Evolutionary conservation across 2,329 filamentous ascomycete genomes (phyloP).

Genomic region (Esteya vermicola): DNA sequence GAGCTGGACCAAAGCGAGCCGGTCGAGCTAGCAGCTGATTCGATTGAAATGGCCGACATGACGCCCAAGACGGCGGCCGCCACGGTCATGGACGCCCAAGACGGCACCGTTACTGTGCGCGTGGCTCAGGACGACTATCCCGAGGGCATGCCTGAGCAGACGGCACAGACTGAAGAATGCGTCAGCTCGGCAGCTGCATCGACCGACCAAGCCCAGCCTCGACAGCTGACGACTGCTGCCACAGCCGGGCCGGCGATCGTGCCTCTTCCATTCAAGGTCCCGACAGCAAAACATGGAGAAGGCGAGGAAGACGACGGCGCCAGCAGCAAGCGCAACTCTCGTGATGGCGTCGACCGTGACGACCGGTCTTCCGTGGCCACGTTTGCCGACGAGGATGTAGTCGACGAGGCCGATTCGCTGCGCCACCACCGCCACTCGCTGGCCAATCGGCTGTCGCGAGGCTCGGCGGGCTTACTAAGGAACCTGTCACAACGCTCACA

Average conservation of each 20-base stretch:
- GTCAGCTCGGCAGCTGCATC: neutral
- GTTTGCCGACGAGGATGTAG: constrained; percentile 48
- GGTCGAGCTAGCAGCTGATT: constrained; percentile 20
- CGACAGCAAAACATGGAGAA: constrained; percentile 13
- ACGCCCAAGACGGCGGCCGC: constrained; percentile 19
- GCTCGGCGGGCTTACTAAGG: constrained; percentile 29
- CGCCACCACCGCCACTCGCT: constrained; percentile 20
- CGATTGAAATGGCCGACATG: constrained; percentile 41
- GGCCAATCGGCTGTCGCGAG: constrained; percentile 33
- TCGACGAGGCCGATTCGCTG: constrained; percentile 21
- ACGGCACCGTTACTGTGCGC: constrained; percentile 36
- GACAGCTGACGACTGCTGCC: neutral
- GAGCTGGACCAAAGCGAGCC: too few relatives aligned
- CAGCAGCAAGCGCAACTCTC: too few relatives aligned
- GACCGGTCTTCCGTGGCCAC: constrained; percentile 56
- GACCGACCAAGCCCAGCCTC: neutral
- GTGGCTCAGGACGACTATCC: constrained; percentile 34
- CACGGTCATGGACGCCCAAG: constrained; percentile 26
- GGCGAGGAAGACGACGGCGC: constrained; percentile 18
- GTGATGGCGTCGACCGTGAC: too few relatives aligned
- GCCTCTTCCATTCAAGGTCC: constrained; percentile 52
- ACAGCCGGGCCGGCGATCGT: constrained; percentile 32
- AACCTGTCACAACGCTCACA: constrained; percentile 29
- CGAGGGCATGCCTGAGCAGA: constrained; percentile 11
- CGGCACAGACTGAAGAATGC: neutral